These are phyloP conservation scores for Macrophomina tecta DNA, from an alignment of 2,329 filamentous ascomycete genomes.

Conservation along the genomic window DNA sequence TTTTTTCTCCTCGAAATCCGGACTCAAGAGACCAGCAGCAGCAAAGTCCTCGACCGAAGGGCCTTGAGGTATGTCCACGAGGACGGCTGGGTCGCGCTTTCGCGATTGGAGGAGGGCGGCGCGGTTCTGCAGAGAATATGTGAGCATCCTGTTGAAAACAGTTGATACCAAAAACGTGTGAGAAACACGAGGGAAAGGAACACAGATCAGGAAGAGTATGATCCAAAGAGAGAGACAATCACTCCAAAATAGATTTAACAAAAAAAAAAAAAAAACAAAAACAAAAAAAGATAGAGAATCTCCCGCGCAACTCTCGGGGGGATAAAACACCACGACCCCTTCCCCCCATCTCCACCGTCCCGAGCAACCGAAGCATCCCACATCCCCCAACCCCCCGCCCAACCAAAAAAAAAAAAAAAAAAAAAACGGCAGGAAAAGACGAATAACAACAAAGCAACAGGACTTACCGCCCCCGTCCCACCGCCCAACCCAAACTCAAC, in stretches of 20 bases:
- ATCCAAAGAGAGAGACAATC: too few species aligned
- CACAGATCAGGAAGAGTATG: too few species aligned
- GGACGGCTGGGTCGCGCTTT: constrained; percentile 50
- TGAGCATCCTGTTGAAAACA: too few species aligned
- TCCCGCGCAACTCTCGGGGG: too few species aligned
- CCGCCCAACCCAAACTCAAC: constrained; percentile 39
- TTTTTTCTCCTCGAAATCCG: background rate
- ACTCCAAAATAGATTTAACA: too few species aligned
- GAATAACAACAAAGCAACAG: constrained; percentile 31
- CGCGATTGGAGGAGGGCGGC: constrained; percentile 45
- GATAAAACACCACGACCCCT: too few species aligned
- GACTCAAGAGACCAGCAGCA: constrained; percentile 33
- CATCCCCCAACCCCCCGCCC: too few species aligned
- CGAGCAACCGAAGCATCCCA: too few species aligned
- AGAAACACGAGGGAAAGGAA: background rate
- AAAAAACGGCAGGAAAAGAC: background rate
- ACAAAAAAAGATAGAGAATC: too few species aligned
- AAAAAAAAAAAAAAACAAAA: too few species aligned
- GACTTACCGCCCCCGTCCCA: constrained; percentile 32
- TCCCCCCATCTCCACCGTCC: too few species aligned
- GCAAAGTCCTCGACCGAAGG: constrained; percentile 54
- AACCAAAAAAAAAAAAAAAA: background rate
- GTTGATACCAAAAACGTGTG: background rate
- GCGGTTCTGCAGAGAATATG: constrained; percentile 40
- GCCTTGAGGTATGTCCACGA: constrained; percentile 52